phyloP scores from a whole-genome alignment of 768 basidiomycete species.

The Phaeotremella skinneri region DNA sequence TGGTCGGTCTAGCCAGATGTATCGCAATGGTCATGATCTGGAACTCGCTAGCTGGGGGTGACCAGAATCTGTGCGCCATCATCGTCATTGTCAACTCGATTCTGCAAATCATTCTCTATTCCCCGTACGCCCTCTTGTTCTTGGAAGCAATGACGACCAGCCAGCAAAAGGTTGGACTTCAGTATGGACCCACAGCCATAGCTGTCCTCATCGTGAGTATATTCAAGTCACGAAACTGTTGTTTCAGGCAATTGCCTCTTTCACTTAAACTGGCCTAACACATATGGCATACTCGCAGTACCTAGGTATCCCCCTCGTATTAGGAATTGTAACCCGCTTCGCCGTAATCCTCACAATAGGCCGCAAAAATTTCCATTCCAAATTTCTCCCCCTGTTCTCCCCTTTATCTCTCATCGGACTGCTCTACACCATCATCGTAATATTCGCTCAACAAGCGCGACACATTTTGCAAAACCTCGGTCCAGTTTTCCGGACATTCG shows the following conservation, averaged over 20 bases:
- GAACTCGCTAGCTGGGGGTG: conserved; percentile 54
- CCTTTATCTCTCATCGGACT: conserved; percentile 71
- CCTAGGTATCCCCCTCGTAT: conserved; percentile 74
- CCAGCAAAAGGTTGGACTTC: conserved; percentile 68
- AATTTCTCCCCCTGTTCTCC: conserved; percentile 67
- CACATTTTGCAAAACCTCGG: conserved; percentile 72
- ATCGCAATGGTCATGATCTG: conserved; percentile 50
- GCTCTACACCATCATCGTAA: conserved; percentile 64
- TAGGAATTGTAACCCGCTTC: conserved; percentile 69
- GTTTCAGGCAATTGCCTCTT: too few species aligned
- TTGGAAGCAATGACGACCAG: conserved; percentile 66
- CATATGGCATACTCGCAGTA: conserved; percentile 58
- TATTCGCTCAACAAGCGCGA: conserved; percentile 55
- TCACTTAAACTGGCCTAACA: not conserved
- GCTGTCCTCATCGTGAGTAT: conserved; percentile 38
- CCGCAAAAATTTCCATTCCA: conserved; percentile 58
- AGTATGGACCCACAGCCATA: conserved; percentile 54
- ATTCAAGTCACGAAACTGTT: not conserved
- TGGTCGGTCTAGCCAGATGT: conserved; percentile 74
- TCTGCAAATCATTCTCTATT: conserved; percentile 73
- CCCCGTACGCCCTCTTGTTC: conserved; percentile 71
- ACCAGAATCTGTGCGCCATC: conserved; percentile 71
- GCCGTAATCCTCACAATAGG: conserved; percentile 55
- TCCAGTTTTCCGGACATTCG: conserved; percentile 73
- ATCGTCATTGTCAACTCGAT: conserved; percentile 76